Evolutionary conservation across 352 stramenopile genomes (phyloP).

Genomic region (Phytophthora tubulina): DNA sequence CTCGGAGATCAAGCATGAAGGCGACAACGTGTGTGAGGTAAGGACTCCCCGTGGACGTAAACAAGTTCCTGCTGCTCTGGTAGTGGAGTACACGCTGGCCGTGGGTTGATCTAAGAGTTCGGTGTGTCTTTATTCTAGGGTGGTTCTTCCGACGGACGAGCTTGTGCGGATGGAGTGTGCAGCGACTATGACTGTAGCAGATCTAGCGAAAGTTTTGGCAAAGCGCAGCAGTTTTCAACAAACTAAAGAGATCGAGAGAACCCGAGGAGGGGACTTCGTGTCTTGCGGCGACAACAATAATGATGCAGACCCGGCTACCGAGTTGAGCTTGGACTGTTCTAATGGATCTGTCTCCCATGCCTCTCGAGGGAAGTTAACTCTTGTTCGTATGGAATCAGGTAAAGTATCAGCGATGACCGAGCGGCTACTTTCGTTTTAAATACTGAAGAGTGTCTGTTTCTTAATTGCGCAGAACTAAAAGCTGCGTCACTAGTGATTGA

Average conservation of each 20-base stretch:
- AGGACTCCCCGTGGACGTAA: not conserved
- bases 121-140: conserved; percentile 25
- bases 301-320: conserved; percentile 22
- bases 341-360: conserved; percentile 8
- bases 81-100: not conserved
- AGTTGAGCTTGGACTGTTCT: conserved; percentile 18
- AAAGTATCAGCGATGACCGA: not conserved
- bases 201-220: conserved; percentile 27
- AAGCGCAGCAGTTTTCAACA: conserved; percentile 24
- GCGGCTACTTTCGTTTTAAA: not conserved
- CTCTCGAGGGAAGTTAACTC: conserved; percentile 22
- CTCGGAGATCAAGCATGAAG: conserved; percentile 29
- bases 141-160: conserved; percentile 49
- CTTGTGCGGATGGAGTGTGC: conserved; percentile 47
- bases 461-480: conserved; percentile 27
- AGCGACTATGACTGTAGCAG: conserved; percentile 37
- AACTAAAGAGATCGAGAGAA: conserved; percentile 16
- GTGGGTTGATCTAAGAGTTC: not conserved
- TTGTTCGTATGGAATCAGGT: conserved; percentile 37
- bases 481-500: conserved; percentile 19
- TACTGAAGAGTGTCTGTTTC: conserved; percentile 2
- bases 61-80: not conserved
- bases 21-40: conserved; percentile 44
- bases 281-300: conserved; percentile 30
- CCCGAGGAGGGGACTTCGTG: not conserved